A percentile compares a stretch with the other conserved stretches of the same genome.
phyloP scores from a whole-genome alignment of 768 basidiomycete species.

The Amanita subjunquillea region DNA sequence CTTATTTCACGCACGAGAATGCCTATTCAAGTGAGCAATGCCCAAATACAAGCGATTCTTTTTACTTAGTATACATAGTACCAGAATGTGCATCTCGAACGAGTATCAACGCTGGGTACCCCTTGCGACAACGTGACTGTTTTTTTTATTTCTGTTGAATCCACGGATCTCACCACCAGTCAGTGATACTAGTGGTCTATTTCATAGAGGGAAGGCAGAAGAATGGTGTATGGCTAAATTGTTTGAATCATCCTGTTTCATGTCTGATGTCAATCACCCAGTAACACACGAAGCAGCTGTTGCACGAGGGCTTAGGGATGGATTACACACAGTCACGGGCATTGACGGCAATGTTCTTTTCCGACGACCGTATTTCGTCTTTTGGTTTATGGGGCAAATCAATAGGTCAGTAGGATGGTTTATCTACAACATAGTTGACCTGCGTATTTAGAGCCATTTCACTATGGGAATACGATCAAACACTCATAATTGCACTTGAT shows the following conservation, averaged over 20 bases:
- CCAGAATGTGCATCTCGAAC: conserved; percentile 59
- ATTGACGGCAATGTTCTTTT: conserved; percentile 36
- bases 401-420: conserved; percentile 28
- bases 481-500: conserved; percentile 49
- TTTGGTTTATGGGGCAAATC: conserved; percentile 72
- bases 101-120: conserved; percentile 62
- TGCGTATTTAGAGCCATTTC: conserved; percentile 32
- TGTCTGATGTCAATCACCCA: conserved; percentile 15
- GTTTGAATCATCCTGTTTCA: conserved; percentile 6
- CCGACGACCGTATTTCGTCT: conserved; percentile 55
- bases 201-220: conserved; percentile 46
- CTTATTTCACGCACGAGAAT: conserved; percentile 63
- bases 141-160: background rate
- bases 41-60: conserved; percentile 1
- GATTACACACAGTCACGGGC: conserved; percentile 52
- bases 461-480: conserved; percentile 53
- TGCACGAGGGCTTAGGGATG: conserved; percentile 48
- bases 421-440: conserved; percentile 3
- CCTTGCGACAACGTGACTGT: conserved; percentile 40
- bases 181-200: conserved; percentile 34
- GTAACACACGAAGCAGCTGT: conserved; percentile 54
- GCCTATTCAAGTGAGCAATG: conserved; percentile 60
- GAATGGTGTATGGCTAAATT: conserved; percentile 52
- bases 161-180: background rate
- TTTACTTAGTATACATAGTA: conserved; percentile 27